Evolutionary conservation across 129 eudicot species (phyloP), one percentile per base, ranked within the genome.

Genomic region (Flaveria bidentis): DNA sequence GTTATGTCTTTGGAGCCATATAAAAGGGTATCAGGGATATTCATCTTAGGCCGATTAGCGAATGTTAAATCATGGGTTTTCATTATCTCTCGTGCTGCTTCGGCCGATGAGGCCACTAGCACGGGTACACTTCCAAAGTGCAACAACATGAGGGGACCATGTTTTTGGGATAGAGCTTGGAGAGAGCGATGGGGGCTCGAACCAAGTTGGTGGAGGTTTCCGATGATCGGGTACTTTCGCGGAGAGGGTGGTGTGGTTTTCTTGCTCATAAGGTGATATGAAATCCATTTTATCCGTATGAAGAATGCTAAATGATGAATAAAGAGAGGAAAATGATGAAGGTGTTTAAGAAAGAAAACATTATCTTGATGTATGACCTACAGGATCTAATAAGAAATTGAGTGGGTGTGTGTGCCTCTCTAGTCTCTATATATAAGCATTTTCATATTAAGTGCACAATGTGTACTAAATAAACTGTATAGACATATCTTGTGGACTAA

Each of bases 201-300:
- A 22, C 92, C 92, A 0, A 88, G 60, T 36, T 80, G 84, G 50
- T 82, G 89, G 10, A 88, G 86, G 80, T 88, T 75, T 62, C 91
- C 91, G 15, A 87, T 72, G 47, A 87, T 71, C 16, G 91, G 91
- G 33, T 84, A 83, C 75, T 71, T 87, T 82, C 20, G 49, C 0
- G 91, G 91, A 8, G 86, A 87, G 18, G 88, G 91, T 45, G 88
- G 91, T 6, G 26, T 33, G 20, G 46, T 84, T 63, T 78, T 78
- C 9, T 25, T 39, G 2, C 23, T 36, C 17, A 9, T 67, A 2
- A 20, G 18, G 33, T 20, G 56, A 28, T 9, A 20, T 26, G 61
- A 61, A 13, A 73, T 50, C 81, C 85, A 52, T 63, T 77, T 83
- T 69, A 28, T 39, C 23, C 36, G 16, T 4, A 80, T 12, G 5